These are phyloP conservation scores for Blastocystis sp. DNA, from an alignment of 352 stramenopile genomes.

Conservation along the genomic window DNA sequence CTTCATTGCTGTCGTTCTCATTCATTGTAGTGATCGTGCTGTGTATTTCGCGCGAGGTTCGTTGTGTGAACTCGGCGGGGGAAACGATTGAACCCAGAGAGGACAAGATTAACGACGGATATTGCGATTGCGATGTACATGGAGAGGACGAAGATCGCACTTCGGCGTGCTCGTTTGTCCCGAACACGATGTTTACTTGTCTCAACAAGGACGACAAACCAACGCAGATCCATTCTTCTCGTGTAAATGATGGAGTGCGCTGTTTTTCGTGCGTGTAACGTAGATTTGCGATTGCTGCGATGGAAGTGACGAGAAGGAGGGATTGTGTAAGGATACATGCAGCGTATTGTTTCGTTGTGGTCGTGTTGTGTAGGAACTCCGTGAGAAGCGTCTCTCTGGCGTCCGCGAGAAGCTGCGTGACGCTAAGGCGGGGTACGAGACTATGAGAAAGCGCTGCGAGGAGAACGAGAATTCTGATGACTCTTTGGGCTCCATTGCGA, in stretches of 20 bases:
- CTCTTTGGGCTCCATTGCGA: not conserved
- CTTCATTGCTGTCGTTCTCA: not conserved
- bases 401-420: not conserved
- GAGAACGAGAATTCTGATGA: slow-evolving; percentile 35
- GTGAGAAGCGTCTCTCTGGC: not conserved
- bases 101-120: slow-evolving; percentile 74
- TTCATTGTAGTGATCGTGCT: not conserved
- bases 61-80: slow-evolving; percentile 13
- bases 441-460: slow-evolving; percentile 1
- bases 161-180: slow-evolving; percentile 74
- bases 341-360: not conserved
- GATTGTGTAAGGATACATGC: slow-evolving; percentile 43
- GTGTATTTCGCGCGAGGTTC: not conserved
- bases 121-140: slow-evolving; percentile 74
- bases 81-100: slow-evolving; percentile 17
- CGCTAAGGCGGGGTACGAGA: not conserved
- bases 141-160: slow-evolving; percentile 72
- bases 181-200: slow-evolving; percentile 64
- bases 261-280: not conserved
- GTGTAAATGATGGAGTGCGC: slow-evolving; percentile 73
- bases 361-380: slow-evolving; percentile 7
- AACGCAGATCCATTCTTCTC: slow-evolving; percentile 72
- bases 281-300: slow-evolving; percentile 76
- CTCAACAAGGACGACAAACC: slow-evolving; percentile 55
- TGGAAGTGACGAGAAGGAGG: slow-evolving; percentile 74